Evolutionary conservation across 73 alveolate genomes (phyloP).

Genomic region (Stentor roeselii): DNA sequence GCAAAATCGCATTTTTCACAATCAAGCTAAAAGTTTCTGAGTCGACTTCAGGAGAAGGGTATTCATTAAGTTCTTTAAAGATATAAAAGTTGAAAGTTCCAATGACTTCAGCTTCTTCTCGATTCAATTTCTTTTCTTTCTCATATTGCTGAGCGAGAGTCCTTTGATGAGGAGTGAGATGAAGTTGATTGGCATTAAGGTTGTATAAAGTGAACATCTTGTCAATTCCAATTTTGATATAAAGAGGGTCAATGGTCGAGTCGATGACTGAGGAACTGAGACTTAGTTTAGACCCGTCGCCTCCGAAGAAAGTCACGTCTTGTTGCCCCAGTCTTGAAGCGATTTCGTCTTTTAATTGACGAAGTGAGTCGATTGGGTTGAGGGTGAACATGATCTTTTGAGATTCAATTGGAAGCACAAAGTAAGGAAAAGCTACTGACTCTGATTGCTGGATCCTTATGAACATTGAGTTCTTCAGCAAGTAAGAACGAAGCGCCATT

Average conservation of each 20-base stretch:
- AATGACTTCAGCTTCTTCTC: constrained; percentile 19
- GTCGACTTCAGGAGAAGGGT: background rate
- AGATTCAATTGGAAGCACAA: background rate
- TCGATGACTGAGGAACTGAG: background rate
- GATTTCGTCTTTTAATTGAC: background rate
- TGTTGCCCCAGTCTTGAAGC: no score
- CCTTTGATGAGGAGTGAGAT: constrained; percentile 8
- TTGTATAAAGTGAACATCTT: background rate
- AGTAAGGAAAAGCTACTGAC: background rate
- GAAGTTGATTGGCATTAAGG: background rate
- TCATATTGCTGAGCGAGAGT: background rate
- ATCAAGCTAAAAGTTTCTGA: background rate
- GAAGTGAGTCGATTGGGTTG: background rate
- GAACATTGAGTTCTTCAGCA: background rate
- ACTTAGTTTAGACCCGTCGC: background rate
- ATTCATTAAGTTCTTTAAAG: background rate
- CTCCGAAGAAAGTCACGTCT: background rate
- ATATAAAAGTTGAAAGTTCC: constrained; percentile 1
- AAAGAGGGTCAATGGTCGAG: background rate
- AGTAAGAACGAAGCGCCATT: background rate
- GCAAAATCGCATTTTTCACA: background rate
- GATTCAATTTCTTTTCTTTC: background rate
- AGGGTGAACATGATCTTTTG: background rate
- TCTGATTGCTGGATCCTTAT: background rate
- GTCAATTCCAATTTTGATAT: background rate